Evolutionary conservation across 768 basidiomycete species (phyloP).

Genomic region (Lyophyllum decastes): DNA sequence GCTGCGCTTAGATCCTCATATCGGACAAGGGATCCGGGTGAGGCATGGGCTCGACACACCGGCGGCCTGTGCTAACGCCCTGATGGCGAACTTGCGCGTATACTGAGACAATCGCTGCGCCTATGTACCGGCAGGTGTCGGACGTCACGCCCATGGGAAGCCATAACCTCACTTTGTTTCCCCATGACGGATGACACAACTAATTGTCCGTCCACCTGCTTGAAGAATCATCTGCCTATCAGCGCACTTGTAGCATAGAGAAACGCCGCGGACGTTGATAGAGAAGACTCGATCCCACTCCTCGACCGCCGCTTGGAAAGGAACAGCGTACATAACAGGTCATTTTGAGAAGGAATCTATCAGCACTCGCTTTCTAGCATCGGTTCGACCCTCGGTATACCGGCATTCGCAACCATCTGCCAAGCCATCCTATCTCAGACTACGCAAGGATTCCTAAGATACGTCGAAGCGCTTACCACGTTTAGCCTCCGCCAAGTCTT

Average conservation of each 20-base stretch:
- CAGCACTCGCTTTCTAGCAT: neutral
- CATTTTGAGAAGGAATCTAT: neutral
- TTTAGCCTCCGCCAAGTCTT: slow-evolving; percentile 28
- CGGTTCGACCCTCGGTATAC: slow-evolving; percentile 8
- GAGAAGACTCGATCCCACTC: slow-evolving; percentile 32
- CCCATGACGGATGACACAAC: slow-evolving; percentile 42
- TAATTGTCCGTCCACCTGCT: slow-evolving; percentile 46
- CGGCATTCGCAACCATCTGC: slow-evolving; percentile 41
- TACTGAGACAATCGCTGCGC: slow-evolving; percentile 25
- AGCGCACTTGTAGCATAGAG: slow-evolving; percentile 43
- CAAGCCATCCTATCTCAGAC: neutral
- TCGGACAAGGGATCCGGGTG: neutral
- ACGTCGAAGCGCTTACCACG: slow-evolving; percentile 24
- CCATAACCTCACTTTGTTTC: slow-evolving; percentile 29
- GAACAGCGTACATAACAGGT: neutral
- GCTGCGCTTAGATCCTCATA: slow-evolving; percentile 12
- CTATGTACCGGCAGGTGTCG: neutral
- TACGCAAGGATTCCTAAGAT: neutral
- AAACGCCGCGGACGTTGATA: slow-evolving; percentile 37
- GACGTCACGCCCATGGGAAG: neutral
- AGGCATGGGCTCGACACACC: slow-evolving; percentile 13
- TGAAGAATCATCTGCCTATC: slow-evolving; percentile 44
- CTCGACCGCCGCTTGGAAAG: slow-evolving; percentile 23
- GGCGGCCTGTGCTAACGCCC: slow-evolving; percentile 33
- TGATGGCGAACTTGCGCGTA: slow-evolving; percentile 39